Evolutionary conservation across 805 yeast species (phyloP).

Genomic region (Metschnikowia rubicola): DNA sequence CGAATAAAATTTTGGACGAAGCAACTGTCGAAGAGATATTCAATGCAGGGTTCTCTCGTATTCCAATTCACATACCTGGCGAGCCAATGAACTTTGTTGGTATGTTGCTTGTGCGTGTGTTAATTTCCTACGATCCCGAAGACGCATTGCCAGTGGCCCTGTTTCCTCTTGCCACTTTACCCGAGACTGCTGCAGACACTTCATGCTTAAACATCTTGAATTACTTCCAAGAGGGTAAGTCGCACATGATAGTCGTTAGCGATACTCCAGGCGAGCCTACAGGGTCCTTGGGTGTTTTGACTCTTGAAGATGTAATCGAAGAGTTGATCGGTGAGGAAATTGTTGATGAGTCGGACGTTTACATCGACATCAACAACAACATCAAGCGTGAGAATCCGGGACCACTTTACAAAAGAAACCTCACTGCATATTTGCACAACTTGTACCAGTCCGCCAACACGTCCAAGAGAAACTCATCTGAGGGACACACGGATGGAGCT

Average conservation of each 20-base stretch:
- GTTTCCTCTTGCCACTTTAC: conserved; percentile 92
- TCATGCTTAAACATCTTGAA: conserved; percentile 91
- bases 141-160: conserved; percentile 89
- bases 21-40: conserved; percentile 81
- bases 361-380: conserved; percentile 83
- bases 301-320: conserved; percentile 96
- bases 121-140: conserved; percentile 95
- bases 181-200: conserved; percentile 89
- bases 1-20: conserved; percentile 81
- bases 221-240: conserved; percentile 96
- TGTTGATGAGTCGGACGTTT: conserved; percentile 93
- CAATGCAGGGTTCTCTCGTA: conserved; percentile 91
- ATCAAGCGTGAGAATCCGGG: conserved; percentile 77
- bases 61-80: conserved; percentile 87
- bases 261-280: conserved; percentile 75
- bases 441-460: conserved; percentile 40
- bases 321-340: conserved; percentile 97
- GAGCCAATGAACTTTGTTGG: conserved; percentile 92
- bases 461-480: conserved; percentile 44
- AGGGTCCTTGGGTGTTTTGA: conserved; percentile 88
- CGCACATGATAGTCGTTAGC: conserved; percentile 94
- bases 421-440: conserved; percentile 64
- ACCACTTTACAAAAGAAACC: conserved; percentile 65
- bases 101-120: conserved; percentile 86
- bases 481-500: conserved; percentile 13